Conservation (phyloP, 129 eudicot species). For the Centaurea solstitialis region DNA sequence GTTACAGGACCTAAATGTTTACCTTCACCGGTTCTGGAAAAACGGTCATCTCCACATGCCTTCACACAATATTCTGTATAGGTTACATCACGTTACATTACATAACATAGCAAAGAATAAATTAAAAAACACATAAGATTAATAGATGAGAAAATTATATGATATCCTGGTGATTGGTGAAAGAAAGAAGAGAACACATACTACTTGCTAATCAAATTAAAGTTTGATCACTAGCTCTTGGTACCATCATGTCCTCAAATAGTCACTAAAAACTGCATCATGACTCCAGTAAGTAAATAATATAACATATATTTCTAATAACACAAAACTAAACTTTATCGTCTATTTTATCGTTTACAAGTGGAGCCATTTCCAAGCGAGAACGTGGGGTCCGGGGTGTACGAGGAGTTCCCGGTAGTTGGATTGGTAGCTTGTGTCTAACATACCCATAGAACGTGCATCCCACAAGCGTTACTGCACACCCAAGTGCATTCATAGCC, state of each 20-base stretch:
- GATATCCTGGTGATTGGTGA: conserved; percentile 10
- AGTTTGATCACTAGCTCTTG: conserved; percentile 14
- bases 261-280: conserved; percentile 33
- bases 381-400: conserved; percentile 81
- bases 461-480: conserved; percentile 77
- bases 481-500: conserved; percentile 78
- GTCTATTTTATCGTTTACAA: conserved; percentile 81
- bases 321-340: conserved; percentile 63
- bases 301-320: conserved; percentile 17
- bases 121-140: background rate
- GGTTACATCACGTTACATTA: too few relatives aligned
- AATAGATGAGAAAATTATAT: conserved; percentile 27
- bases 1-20: background rate
- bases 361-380: conserved; percentile 69
- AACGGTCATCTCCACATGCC: background rate
- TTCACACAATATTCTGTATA: background rate
- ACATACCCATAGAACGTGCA: conserved; percentile 95
- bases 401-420: conserved; percentile 74
- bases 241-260: background rate
- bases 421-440: conserved; percentile 77
- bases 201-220: conserved; percentile 22
- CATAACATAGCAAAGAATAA: background rate
- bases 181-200: conserved; percentile 16
- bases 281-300: conserved; percentile 16
- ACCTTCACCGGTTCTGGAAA: background rate